Base-by-base conservation (phyloP, 768 basidiomycete species). In the Boletus coccyginus region DNA sequence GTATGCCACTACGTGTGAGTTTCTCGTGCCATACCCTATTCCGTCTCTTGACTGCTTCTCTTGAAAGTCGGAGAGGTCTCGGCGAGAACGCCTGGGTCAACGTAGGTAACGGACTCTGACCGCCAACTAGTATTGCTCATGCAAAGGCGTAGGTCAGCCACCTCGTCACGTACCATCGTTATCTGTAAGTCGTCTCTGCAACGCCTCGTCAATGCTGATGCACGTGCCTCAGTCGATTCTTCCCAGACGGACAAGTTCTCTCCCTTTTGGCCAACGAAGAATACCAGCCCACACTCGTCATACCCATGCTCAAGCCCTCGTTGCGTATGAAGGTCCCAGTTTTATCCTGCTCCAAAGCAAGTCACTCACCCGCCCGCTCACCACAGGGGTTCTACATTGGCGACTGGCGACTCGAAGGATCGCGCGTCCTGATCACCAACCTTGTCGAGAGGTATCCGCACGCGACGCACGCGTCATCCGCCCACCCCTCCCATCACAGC, bases 151-250 rank as follows among this genome's bases (percentile, higher is more conserved):
- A 92, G 91, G 77, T 91, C 56, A 90, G 75, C 66, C 92, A 96
- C 65, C 78, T 94, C 55, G 83, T 97, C 65, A 95, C 92, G 7
- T 97, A 96, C 70, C 91, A 95, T 66, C 90, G 94, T 33, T 96
- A 92, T 70, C 78, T 97, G 86, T 90, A 61, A 71, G 87, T 62
- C 9, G 8, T n/a, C 19, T 44, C 32, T 24, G 6, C 29, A 32
- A 32, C 36, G 21, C 29, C 48, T 57, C 43, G 7, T 27, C 36
- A 32, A 43, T 6, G 3, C 40, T 60, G 39, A 67, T 5, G 5
- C 27, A 27, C 46, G 13, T 46, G 13, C 52, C 32, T 1, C 62
- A 92, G 90, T 44, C 91, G 94, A 29, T 96, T 96, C 76, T 88
- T 88, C 62, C 86, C 92, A 0, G 83, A 91, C 59, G 94, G 94